These are phyloP conservation scores for Alternaria atra DNA, from an alignment of 2,329 filamentous ascomycete genomes.

Conservation along the genomic window DNA sequence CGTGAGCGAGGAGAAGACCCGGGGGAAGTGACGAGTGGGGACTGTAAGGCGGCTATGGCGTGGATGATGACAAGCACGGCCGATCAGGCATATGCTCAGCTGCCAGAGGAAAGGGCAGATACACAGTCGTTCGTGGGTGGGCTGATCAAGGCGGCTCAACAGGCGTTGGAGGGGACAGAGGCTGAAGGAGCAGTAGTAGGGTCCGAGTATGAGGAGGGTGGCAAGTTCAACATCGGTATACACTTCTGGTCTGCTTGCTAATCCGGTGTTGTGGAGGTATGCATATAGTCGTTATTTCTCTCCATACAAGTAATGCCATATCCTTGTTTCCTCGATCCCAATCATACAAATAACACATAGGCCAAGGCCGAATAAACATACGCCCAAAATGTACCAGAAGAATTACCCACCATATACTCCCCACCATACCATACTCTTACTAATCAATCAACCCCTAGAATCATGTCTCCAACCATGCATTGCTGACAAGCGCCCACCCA, in stretches of 20 bases:
- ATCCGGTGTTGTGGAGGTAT: neutral
- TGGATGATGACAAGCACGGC: neutral
- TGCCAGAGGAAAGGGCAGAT: neutral
- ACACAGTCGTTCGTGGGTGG: conserved; percentile 1
- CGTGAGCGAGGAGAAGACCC: neutral
- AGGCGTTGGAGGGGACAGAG: neutral
- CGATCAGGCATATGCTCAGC: neutral
- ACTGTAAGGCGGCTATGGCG: neutral
- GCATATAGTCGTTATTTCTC: neutral
- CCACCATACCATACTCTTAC: neutral
- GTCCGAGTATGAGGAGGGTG: neutral
- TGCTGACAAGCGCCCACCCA: conserved; percentile 18
- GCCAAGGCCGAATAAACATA: neutral
- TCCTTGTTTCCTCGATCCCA: neutral
- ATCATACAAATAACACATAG: neutral
- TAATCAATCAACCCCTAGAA: conserved; percentile 17
- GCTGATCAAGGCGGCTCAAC: neutral
- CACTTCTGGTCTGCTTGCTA: neutral
- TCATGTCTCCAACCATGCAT: conserved; percentile 32
- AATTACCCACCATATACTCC: neutral
- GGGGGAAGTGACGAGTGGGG: neutral
- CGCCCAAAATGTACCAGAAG: neutral
- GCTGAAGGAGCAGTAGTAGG: neutral
- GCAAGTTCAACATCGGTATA: conserved; percentile 1
- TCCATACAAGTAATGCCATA: neutral